Base-by-base conservation (phyloP, 2,329 filamentous ascomycete genomes). In the Cladosporium sp. region DNA sequence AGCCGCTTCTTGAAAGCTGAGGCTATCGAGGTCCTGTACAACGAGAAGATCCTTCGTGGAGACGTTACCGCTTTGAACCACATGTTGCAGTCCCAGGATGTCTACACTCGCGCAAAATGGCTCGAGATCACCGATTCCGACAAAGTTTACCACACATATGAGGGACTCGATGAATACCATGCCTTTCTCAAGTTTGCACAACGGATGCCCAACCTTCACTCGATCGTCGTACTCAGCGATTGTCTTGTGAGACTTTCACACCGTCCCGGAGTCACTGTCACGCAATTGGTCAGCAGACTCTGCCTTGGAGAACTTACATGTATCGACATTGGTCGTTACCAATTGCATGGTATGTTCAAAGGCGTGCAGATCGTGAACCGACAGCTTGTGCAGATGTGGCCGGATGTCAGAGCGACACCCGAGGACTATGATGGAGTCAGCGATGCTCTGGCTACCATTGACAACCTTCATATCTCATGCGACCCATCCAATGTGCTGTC, bases 11-110 rank as follows among this genome's bases (percentile, higher is more conserved):
- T 49, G 13, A 34, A 36, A 13, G 19, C 19, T 2, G 47, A 49
- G 20, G 47, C 47, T 9, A 49, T 49, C 17, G 47, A 49, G 10
- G 17, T 49, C 2, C 6, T 49, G 4, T 49, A 49, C 17, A 19
- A n/a, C 19, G 19, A 24, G 3, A 48, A 8, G 32, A 28, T 28
- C 15, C 4, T 47, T 3, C 25, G 44, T 4, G 44, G 44, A 4
- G 15, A 5, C 12, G 13, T 24, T 2, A 20, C 15, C 10, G 19
- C 15, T 24, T 20, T 44, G 2, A 15, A 20, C 24, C 3, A 8
- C 20, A 25, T 44, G 40, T 15, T 44, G 4, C 12, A 1, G 5
- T 15, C 10, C 4, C 20, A 44, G 8, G 20, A 44, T 24, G 20
- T 47, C 25, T 13, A 3, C 15, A 47, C n/a, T 32, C 44, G 25